These are phyloP conservation scores for Hypoxylon intermedium DNA, from an alignment of 495 filamentous ascomycete genomes.

Conservation along the genomic window DNA sequence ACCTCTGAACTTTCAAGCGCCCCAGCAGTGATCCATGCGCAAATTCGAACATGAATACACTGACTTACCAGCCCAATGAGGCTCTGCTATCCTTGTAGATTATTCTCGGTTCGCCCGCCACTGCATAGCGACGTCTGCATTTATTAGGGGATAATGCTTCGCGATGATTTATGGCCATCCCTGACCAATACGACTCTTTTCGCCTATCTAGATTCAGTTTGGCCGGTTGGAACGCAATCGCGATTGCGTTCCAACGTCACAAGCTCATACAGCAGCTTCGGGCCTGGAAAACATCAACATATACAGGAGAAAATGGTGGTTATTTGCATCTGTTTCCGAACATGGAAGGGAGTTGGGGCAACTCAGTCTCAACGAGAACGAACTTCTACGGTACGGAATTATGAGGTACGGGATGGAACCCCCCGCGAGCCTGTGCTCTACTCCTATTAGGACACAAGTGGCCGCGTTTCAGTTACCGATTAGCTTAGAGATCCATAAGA, in stretches of 20 bases:
- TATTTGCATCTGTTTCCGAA: conserved; percentile 20
- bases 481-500: conserved; percentile 30
- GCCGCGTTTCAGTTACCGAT: conserved; percentile 19
- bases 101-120: conserved; percentile 42
- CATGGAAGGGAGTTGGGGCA: conserved; percentile 6
- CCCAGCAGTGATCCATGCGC: conserved; percentile 50
- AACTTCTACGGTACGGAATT: neutral
- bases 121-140: conserved; percentile 53
- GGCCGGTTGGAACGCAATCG: conserved; percentile 4
- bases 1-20: conserved; percentile 84
- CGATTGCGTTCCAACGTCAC: conserved; percentile 3
- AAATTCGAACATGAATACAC: conserved; percentile 4
- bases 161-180: conserved; percentile 39
- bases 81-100: conserved; percentile 30
- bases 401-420: conserved; percentile 3
- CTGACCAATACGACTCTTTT: conserved; percentile 24
- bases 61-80: conserved; percentile 9
- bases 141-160: conserved; percentile 46
- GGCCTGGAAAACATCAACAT: conserved; percentile 19
- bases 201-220: conserved; percentile 22
- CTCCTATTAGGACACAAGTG: conserved; percentile 16
- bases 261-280: conserved; percentile 18
- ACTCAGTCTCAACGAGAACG: neutral
- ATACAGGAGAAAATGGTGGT: conserved; percentile 23
- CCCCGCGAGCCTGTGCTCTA: conserved; percentile 13